A percentile compares a stretch with the other conserved stretches of the same genome.
phyloP scores from a whole-genome alignment of 2,329 filamentous ascomycete species.

The Dactylella cylindrospora region DNA sequence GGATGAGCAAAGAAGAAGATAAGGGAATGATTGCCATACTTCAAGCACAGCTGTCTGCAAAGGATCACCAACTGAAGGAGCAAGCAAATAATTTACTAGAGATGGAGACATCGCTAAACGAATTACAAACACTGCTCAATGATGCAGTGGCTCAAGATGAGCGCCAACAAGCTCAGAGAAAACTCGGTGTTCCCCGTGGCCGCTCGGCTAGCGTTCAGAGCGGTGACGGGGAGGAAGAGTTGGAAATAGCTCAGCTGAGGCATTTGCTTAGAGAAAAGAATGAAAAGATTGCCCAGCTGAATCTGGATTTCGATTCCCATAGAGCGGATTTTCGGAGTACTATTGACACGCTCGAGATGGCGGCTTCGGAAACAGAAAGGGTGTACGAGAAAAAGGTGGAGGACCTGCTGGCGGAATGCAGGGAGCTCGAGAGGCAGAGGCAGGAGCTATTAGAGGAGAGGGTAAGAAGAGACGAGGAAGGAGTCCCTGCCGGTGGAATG shows the following conservation, averaged over 20 bases:
- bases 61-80: constrained; percentile 83
- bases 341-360: constrained; percentile 93
- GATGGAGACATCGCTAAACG: constrained; percentile 85
- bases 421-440: constrained; percentile 76
- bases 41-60: constrained; percentile 73
- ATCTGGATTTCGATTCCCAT: constrained; percentile 90
- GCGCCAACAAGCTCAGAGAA: constrained; percentile 50
- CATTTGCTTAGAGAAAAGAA: constrained; percentile 90
- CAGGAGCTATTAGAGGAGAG: constrained; percentile 60
- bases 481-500: constrained; percentile 55
- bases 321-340: constrained; percentile 94
- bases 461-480: constrained; percentile 28
- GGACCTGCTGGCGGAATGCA: constrained; percentile 77
- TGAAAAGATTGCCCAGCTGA: constrained; percentile 90
- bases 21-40: constrained; percentile 75
- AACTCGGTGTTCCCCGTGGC: too few species aligned
- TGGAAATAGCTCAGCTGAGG: constrained; percentile 64
- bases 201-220: constrained; percentile 51
- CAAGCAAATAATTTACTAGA: constrained; percentile 79
- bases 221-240: constrained; percentile 68
- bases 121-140: constrained; percentile 70
- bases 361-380: constrained; percentile 89
- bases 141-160: constrained; percentile 52
- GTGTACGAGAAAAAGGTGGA: constrained; percentile 94
- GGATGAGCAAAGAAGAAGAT: constrained; percentile 52